Evolutionary conservation across 2,329 filamentous ascomycete genomes (phyloP), one percentile per base, ranked within the genome.

Genomic region (Drechslerella dactyloides): DNA sequence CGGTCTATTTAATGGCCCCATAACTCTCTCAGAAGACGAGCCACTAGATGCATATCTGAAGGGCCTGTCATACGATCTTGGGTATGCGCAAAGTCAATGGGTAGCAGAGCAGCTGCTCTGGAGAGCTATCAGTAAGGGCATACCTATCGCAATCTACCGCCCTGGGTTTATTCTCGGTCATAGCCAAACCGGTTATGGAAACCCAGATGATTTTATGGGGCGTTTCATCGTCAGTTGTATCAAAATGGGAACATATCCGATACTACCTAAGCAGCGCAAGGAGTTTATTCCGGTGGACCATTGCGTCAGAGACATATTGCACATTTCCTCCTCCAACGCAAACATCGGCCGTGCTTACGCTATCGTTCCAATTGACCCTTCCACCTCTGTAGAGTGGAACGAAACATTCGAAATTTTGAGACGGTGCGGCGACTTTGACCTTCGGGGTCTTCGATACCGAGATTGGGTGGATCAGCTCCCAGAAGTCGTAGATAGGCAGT

Each of bases 131-230:
- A 48, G 21, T 19, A 58, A 48, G 8, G 55, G 55, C 1, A 48
- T 58, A 10, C 55, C 55, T 13, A 48, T 58, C 1, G 13, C 55
- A 2, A 58, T 58, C 27, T 58, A 58, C 27, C 55, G 55, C 5
- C 60, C 60, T 8, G 60, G 60, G 2, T 64, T 64, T 19, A 55
- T 64, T 30, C 35, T 55, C 7, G 60, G 60, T 11, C 48, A 64
- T 21, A 44, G 24, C n/a, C 33, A 55, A 30, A 64, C 50, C 11
- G 60, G 60, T 5, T 53, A 53, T 48, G 51, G 60, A 7, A 64
- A 64, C 21, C 60, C 60, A 19, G 60, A 64, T 23, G 60, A 64
- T 27, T 64, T 64, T 23, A 55, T 64, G 50, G 53, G 60, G 13
- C 60, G 60, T 17, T 46, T 64, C 11, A 55, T 64, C 37, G 19